Evolutionary conservation across 331 rosid genomes (phyloP), one percentile per base, ranked within the genome.

Genomic region (Rosa hybrid): DNA sequence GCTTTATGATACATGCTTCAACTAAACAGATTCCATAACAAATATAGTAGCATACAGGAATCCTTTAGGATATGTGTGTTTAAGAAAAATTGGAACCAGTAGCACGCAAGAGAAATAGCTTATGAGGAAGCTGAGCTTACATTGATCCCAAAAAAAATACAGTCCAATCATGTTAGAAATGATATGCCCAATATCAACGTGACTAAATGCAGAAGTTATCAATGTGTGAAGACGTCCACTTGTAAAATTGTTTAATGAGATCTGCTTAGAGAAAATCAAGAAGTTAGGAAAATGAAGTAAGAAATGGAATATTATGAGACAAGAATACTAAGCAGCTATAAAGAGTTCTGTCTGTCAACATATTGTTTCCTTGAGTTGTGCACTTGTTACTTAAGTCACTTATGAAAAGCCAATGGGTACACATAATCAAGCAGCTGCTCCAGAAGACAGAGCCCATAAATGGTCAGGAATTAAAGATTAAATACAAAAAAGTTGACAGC

Each of bases 141-240:
- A 63, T 78, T 90, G 74, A 3, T 72, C 85, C 98, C 98, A n/a
- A n/a, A 91, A 92, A 92, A 91, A 92, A 90, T 90, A 92, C 72
- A 94, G 92, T 82, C 94, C 97, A 60, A 91, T 65, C 98, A 94
- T 91, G 92, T 92, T 92, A 81, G 81, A 86, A 59, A 90, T 12
- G 14, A 94, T 76, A 84, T 94, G 98, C 74, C 71, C 77, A 27
- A 49, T 1, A 39, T 92, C 89, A 2, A 82, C 67, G 62, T 94
- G 98, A 90, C 98, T 92, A 90, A 94, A 94, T 56, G 98, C 95
- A 74, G 84, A 86, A 81, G 98, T 92, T 57, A 94, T 89, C 92
- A 92, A 76, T 45, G 98, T 92, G 86, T 94, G 98, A 77, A 92
- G 42, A 48, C 91, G 94, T 81, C 95, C 97, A 45, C 87, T 84